Evolutionary conservation across 73 alveolate genomes (phyloP), one percentile per base, ranked within the genome.

Genomic region (Blepharisma japonicum): DNA sequence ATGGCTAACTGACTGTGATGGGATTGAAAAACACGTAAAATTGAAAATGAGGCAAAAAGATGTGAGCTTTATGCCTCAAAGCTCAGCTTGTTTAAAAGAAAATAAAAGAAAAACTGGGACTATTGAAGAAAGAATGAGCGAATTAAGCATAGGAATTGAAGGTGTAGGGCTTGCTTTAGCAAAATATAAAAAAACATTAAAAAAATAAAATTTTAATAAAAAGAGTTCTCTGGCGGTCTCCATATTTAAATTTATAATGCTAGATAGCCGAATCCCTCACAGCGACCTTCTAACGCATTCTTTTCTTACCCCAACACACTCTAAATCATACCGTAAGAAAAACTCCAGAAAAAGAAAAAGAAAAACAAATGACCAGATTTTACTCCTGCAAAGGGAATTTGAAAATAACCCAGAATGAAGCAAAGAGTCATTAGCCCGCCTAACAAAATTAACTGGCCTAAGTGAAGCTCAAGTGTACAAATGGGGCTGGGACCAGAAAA

Each of bases 401-500:
- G 85, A 77, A 38, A 42, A 77, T 25, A 77, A 87, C 48, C 88
- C 89, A n/a, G 82, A 78, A 45, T 87, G 94, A 90, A 50, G 83
- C 27, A 87, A 87, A 48, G 89, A 87, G 66, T 68, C 80, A 6
- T 47, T 87, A 68, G 78, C 81, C 18, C 87, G 81, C 27, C 87
- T 87, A 14, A 67, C 86, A 11, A 77, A 77, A 66, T 82, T 77
- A 54, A 87, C 94, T 14, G 94, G 94, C 6, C 81, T 87, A 38
- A 83, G 87, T 56, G 94, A 87, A 71, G 94, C 94, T 21, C 81
- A 87, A 55, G 89, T 87, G 32, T 87, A 87, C 80, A 87, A 87
- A 70, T 87, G 94, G 94, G 94, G 94, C 56, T 87, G 94, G 94
- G 94, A 87, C 74, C 86, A 87, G 67, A 87, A 87, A 81, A 61